Base-by-base conservation (phyloP, 306 rosid species). In the Sicyos edulis region DNA sequence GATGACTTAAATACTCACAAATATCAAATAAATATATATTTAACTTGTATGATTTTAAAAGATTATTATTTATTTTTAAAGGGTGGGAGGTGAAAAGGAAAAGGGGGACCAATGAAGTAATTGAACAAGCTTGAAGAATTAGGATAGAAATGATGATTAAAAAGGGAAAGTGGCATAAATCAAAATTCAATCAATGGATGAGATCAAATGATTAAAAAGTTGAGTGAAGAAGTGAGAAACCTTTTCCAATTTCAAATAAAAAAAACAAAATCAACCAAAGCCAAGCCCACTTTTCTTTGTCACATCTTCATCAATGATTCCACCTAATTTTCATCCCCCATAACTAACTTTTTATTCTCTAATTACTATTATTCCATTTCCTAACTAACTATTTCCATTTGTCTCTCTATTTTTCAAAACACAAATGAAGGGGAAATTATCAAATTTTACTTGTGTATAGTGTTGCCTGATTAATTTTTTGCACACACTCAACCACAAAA, bases 141-240 rank as follows among this genome's bases (percentile, higher is more conserved):
- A 44, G 24, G 54, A 44, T 8, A 65, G 32, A 65, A 6, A 44
- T 66, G 37, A 66, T 66, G 10, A 61, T 32, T 40, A 40, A 66
- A 65, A 45, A 20, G 50, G 10, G 6, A 45, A 66, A 40, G 19
- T 44, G 15, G 71, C 6, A 44, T 66, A 34, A 19, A 66, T 66
- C 71, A 66, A 20, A 20, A 44, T 47, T 19, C 37, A 67, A 67
- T 67, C 17, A 66, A 29, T 14, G 45, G 20, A 7, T 15, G 12
- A 29, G 13, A 6, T 29, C 24, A 45, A 66, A 44, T 44, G 55
- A 67, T 40, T 44, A 20, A 20, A 4, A 67, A 21, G 40, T 66
- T 66, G 55, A 45, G 72, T 66, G 37, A 66, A 66, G 40, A 67
- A 45, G 40, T 67, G 55, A 56, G 54, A 67, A 67, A 67, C 72